phyloP scores from a whole-genome alignment of 208 protist genomes.

The Trypanosomatidae sp. region DNA sequence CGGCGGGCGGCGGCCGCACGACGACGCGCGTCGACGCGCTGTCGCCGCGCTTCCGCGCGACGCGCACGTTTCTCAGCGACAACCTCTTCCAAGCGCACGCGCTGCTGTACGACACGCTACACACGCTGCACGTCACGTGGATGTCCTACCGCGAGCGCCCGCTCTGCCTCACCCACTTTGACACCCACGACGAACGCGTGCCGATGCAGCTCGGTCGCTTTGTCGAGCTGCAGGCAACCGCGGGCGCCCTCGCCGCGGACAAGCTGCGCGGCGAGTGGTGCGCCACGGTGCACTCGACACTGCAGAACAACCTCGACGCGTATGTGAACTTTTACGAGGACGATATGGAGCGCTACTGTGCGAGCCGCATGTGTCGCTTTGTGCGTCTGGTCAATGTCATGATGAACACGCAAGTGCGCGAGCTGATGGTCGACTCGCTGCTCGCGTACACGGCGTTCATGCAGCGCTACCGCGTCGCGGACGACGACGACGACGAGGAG shows the following conservation, averaged over 20 bases:
- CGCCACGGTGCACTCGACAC: slow-evolving; percentile 79
- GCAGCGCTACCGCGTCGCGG: slow-evolving; percentile 24
- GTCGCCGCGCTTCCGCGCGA: slow-evolving; percentile 58
- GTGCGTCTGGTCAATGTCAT: slow-evolving; percentile 85
- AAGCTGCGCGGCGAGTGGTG: slow-evolving; percentile 86
- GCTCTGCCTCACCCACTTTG: slow-evolving; percentile 52
- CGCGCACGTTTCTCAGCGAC: slow-evolving; percentile 46
- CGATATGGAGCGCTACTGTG: slow-evolving; percentile 65
- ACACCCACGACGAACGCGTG: slow-evolving; percentile 9
- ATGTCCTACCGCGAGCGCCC: slow-evolving; percentile 27
- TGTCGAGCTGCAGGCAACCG: slow-evolving; percentile 38
- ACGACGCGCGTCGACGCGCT: slow-evolving; percentile 63
- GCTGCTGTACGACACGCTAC: slow-evolving; percentile 69
- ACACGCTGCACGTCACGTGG: slow-evolving; percentile 74
- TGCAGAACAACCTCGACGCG: slow-evolving; percentile 89
- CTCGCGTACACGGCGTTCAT: slow-evolving; percentile 68
- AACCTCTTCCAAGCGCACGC: slow-evolving; percentile 86
- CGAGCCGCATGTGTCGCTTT: slow-evolving; percentile 83
- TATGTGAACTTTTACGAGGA: slow-evolving; percentile 93
- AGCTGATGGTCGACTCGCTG: slow-evolving; percentile 57
- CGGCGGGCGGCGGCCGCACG: slow-evolving; percentile 17
- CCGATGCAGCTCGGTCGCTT: slow-evolving; percentile 72
- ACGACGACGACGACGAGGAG: slow-evolving; percentile 2
- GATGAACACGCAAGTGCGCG: slow-evolving; percentile 83
- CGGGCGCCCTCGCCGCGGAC: slow-evolving; percentile 44